These are phyloP conservation scores for Hypoxylon sp. DNA, from an alignment of 2,329 filamentous ascomycete genomes.

Conservation along the genomic window DNA sequence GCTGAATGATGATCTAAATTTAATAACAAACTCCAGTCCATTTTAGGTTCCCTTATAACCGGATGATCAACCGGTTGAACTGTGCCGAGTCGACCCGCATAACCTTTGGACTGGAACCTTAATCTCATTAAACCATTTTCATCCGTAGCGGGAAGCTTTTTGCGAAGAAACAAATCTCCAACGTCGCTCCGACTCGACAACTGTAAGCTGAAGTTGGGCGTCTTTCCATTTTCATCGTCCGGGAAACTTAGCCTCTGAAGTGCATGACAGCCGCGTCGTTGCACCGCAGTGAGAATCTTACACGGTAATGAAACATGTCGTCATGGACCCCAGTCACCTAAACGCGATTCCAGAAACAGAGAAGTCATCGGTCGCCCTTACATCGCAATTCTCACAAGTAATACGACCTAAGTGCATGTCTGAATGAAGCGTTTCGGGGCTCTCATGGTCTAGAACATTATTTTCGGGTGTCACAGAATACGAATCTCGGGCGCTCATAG, in stretches of 20 bases:
- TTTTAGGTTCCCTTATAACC: constrained; percentile 34
- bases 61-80: constrained; percentile 28
- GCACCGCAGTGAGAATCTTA: constrained; percentile 38
- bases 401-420: constrained; percentile 21
- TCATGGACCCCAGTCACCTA: constrained; percentile 23
- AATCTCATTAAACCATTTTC: constrained; percentile 18
- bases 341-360: background rate
- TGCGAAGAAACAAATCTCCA: background rate
- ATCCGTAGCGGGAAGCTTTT: background rate
- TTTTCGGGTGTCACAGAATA: constrained; percentile 8
- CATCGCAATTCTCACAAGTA: constrained; percentile 16
- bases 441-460: constrained; percentile 19
- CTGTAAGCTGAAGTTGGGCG: background rate
- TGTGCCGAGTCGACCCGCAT: constrained; percentile 25
- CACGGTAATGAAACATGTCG: constrained; percentile 37
- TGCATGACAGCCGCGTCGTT: constrained; percentile 36
- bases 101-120: constrained; percentile 22
- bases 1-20: constrained; percentile 43
- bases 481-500: background rate
- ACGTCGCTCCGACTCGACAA: constrained; percentile 1
- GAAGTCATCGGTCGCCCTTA: constrained; percentile 13
- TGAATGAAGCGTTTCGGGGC: constrained; percentile 2
- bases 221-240: background rate
- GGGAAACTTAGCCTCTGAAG: constrained; percentile 25
- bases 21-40: constrained; percentile 35